These are phyloP conservation scores for Neoboletus subvelutipes DNA, from an alignment of 768 basidiomycete genomes.

Conservation along the genomic window DNA sequence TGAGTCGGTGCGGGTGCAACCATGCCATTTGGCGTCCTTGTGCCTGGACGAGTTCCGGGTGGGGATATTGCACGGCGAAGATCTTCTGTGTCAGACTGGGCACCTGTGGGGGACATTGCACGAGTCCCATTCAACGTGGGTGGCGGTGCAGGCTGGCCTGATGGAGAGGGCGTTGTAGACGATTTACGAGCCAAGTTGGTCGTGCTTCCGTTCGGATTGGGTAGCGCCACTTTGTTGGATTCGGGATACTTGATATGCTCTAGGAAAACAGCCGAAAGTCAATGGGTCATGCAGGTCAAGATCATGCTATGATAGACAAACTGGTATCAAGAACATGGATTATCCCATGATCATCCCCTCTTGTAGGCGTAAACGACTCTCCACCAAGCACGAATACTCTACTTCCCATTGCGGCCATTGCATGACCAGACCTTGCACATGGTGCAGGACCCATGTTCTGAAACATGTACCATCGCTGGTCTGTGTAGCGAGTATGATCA, in stretches of 20 bases:
- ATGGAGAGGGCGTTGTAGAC: slow-evolving; percentile 40
- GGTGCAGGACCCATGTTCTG: slow-evolving; percentile 99
- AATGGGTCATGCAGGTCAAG: slow-evolving; percentile 2
- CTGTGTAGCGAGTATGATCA: slow-evolving; percentile 41
- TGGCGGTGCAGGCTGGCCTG: slow-evolving; percentile 29
- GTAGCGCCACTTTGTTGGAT: slow-evolving; percentile 41
- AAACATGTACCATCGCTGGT: slow-evolving; percentile 99
- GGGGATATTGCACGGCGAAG: slow-evolving; percentile 69
- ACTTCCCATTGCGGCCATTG: slow-evolving; percentile 92
- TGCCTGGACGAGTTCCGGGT: slow-evolving; percentile 42
- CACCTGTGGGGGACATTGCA: slow-evolving; percentile 63
- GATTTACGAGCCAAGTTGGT: slow-evolving; percentile 46
- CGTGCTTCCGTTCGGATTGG: slow-evolving; percentile 30
- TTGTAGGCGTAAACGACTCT: slow-evolving; percentile 75
- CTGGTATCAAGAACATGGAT: slow-evolving; percentile 96
- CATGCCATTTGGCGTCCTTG: slow-evolving; percentile 36
- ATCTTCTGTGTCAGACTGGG: slow-evolving; percentile 52
- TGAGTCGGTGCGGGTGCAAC: slow-evolving; percentile 10
- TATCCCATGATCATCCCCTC: slow-evolving; percentile 73
- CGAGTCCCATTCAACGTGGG: slow-evolving; percentile 40
- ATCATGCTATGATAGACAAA: slow-evolving; percentile 40
- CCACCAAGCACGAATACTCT: slow-evolving; percentile 94
- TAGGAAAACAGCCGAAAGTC: slow-evolving; percentile 26
- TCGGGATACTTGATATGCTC: slow-evolving; percentile 95
- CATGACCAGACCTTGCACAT: slow-evolving; percentile 89